Conservation (phyloP, 1,284 basidiomycete genomes). For the Puccinia hordei region DNA sequence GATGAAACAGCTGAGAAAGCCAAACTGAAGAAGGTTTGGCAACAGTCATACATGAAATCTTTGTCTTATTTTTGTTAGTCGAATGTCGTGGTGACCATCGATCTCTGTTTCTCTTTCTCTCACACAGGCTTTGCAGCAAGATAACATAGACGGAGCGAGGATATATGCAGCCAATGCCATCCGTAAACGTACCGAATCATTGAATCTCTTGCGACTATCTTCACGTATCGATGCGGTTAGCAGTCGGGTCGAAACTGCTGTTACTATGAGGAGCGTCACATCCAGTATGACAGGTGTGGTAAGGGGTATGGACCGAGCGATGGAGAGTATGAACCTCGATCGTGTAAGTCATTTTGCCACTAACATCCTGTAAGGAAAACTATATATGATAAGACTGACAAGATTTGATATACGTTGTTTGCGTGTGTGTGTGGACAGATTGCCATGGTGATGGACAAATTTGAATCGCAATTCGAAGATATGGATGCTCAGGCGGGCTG, state of each 20-base stretch:
- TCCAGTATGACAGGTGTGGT: conserved; percentile 96
- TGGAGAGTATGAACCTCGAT: conserved; percentile 99
- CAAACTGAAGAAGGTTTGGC: conserved; percentile 91
- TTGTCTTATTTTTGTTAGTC: not conserved
- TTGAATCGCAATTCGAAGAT: conserved; percentile 93
- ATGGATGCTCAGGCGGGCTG: conserved; percentile 97
- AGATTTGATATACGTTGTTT: not conserved
- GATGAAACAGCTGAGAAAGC: conserved; percentile 83
- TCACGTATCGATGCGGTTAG: conserved; percentile 95
- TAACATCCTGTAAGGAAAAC: conserved; percentile 9
- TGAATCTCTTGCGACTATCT: conserved; percentile 83
- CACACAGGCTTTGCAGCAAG: conserved; percentile 85
- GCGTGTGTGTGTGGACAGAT: conserved; percentile 70
- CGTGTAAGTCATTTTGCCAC: conserved; percentile 65
- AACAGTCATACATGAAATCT: too few relatives aligned
- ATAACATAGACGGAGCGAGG: conserved; percentile 94
- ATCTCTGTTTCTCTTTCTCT: not conserved
- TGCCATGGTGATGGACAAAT: conserved; percentile 98
- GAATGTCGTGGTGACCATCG: not conserved
- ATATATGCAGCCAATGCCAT: conserved; percentile 99
- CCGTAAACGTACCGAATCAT: conserved; percentile 91
- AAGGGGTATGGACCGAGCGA: conserved; percentile 96
- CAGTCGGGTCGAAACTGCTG: conserved; percentile 96
- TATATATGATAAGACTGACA: not conserved
- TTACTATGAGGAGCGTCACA: conserved; percentile 91